Conservation (phyloP, 176 grass and related monocot species). For the Oryza officinalis region DNA sequence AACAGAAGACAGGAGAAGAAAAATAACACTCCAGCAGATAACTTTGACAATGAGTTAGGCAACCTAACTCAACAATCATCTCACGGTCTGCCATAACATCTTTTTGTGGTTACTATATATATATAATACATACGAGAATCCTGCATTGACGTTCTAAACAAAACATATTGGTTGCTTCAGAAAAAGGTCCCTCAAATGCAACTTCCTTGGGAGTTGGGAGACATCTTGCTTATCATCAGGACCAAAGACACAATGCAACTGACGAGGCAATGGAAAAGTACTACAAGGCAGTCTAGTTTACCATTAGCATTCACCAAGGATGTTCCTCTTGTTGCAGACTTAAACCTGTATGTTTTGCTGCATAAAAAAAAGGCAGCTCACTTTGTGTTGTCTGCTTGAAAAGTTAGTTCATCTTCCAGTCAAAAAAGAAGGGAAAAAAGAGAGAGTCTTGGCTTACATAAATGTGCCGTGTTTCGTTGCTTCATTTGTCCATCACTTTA, state of each 20-base stretch:
- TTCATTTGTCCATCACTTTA: not conserved
- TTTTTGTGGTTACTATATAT: not conserved
- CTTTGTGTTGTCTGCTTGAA: not conserved
- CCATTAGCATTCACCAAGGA: not conserved
- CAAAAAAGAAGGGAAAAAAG: not conserved
- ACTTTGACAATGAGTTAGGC: not conserved
- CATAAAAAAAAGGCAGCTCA: not conserved
- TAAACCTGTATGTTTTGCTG: not conserved
- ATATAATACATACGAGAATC: not conserved
- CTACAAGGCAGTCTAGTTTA: not conserved
- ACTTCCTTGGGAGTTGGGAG: constrained; percentile 32
- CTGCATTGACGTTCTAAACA: constrained; percentile 30
- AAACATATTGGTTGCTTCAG: constrained; percentile 6
- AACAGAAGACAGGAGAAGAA: not conserved
- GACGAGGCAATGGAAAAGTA: not conserved
- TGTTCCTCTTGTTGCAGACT: not conserved
- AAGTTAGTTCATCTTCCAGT: not conserved
- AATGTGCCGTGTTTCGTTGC: not conserved
- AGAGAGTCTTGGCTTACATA: not conserved
- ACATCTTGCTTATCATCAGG: constrained; percentile 32
- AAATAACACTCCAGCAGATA: not conserved
- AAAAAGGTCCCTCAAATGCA: constrained; percentile 8
- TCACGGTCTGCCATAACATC: constrained; percentile 30
- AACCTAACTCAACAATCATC: constrained; percentile 34
- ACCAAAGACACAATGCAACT: constrained; percentile 21